Evolutionary conservation across 306 rosid species (phyloP).

Genomic region (Canavalia ensiformis): DNA sequence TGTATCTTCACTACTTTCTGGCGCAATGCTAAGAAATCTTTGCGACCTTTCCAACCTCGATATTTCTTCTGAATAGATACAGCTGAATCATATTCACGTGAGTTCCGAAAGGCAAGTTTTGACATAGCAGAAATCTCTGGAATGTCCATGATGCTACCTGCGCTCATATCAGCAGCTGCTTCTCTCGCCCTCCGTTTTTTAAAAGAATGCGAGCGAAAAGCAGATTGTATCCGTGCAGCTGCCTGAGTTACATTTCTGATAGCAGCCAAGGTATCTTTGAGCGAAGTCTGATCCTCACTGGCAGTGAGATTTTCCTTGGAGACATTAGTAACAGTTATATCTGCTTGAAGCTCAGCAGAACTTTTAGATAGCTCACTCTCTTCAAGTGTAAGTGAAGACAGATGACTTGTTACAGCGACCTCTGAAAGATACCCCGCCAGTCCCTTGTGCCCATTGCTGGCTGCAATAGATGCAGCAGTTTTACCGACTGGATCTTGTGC

Average conservation of each 20-base stretch:
- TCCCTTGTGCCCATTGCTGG: constrained; percentile 79
- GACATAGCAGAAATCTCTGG: constrained; percentile 75
- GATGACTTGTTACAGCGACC: constrained; percentile 85
- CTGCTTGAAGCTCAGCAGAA: constrained; percentile 88
- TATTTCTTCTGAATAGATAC: constrained; percentile 96
- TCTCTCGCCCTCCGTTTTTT: constrained; percentile 67
- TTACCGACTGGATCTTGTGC: constrained; percentile 80
- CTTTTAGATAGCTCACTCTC: constrained; percentile 84
- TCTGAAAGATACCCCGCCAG: constrained; percentile 98
- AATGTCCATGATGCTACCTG: constrained; percentile 48
- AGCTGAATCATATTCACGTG: constrained; percentile 75
- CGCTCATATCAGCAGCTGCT: constrained; percentile 55
- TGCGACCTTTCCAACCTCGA: constrained; percentile 94
- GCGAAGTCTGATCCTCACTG: constrained; percentile 66
- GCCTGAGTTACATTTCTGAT: constrained; percentile 92
- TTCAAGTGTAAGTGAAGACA: constrained; percentile 79
- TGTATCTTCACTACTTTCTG: constrained; percentile 93
- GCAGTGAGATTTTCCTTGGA: constrained; percentile 59
- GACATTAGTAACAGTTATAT: constrained; percentile 69
- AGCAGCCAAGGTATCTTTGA: constrained; percentile 81
- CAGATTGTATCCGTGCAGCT: constrained; percentile 96
- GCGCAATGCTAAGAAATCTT: constrained; percentile 83
- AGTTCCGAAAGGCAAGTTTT: constrained; percentile 66
- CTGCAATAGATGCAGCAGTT: constrained; percentile 91
- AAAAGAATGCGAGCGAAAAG: constrained; percentile 93